A percentile compares a stretch with the other conserved stretches of the same genome.
phyloP scores from a whole-genome alignment of 805 yeast species.

The Ogataea philodendri region DNA sequence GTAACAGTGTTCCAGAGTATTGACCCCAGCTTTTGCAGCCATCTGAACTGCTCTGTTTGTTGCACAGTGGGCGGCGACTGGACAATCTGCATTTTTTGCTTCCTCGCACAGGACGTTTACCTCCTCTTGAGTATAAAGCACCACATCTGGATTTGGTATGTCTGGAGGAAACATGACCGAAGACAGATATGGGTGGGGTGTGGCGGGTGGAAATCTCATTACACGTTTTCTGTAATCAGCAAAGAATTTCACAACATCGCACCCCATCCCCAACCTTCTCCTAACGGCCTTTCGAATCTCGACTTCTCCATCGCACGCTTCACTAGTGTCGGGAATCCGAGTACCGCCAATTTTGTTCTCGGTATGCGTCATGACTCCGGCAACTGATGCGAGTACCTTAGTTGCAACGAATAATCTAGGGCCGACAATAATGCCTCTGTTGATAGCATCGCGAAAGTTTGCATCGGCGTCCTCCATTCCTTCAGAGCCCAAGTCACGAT shows the following conservation, averaged over 20 bases:
- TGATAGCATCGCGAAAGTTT: slow-evolving; percentile 29
- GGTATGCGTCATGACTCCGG: slow-evolving; percentile 25
- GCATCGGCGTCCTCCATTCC: slow-evolving; percentile 32
- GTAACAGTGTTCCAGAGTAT: slow-evolving; percentile 28
- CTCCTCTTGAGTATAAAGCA: slow-evolving; percentile 28
- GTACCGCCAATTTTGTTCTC: slow-evolving; percentile 29
- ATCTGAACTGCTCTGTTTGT: slow-evolving; percentile 26
- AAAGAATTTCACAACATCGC: slow-evolving; percentile 30
- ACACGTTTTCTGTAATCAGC: slow-evolving; percentile 30
- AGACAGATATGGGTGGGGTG: slow-evolving; percentile 29
- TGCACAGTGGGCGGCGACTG: slow-evolving; percentile 32
- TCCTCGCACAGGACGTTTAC: slow-evolving; percentile 29
- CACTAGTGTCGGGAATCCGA: slow-evolving; percentile 22
- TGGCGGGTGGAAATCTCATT: slow-evolving; percentile 31
- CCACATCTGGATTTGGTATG: slow-evolving; percentile 29
- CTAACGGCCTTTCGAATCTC: slow-evolving; percentile 29
- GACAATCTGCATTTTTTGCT: slow-evolving; percentile 27
- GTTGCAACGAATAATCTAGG: slow-evolving; percentile 32
- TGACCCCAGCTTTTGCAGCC: slow-evolving; percentile 31
- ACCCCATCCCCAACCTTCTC: slow-evolving; percentile 28
- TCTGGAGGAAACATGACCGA: slow-evolving; percentile 29
- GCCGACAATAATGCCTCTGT: slow-evolving; percentile 27
- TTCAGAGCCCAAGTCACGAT: slow-evolving; percentile 31
- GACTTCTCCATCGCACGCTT: slow-evolving; percentile 30
- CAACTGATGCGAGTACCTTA: slow-evolving; percentile 25